Evolutionary conservation across 1,284 basidiomycete genomes (phyloP), one percentile per base, ranked within the genome.

Genomic region (Xerocomus nothofagi): DNA sequence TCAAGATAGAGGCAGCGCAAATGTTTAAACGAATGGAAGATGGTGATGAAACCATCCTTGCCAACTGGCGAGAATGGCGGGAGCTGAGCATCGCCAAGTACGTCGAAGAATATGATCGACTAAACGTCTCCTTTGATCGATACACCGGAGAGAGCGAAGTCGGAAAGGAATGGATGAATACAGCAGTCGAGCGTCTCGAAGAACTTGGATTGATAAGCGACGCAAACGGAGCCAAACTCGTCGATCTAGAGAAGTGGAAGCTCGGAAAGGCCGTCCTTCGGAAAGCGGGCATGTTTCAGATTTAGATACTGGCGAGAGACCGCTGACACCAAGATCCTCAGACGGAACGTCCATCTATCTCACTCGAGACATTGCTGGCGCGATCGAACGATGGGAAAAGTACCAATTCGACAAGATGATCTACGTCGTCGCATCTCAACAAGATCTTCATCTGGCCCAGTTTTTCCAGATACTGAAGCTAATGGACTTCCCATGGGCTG

Each of bases 391-490:
- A 57, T 93, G 87, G 74, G 86, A 92, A 59, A 86, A 90, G 67
- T 93, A 93, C 78, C 82, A 89, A 52, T 97, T 98, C 61, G 94
- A 99, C 82, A 98, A 98, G 77, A 96, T 98, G 91, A 90, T 98
- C 66, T 96, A 96, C 72, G 93, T 98, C 65, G 84, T 97, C 39
- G 86, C 93, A 1, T 84, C 88, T n/a, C 94, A 97, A 67, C 97
- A 99, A 71, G 90, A 96, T 58, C 78, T 98, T 20, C 95, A 99
- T 68, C 78, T 93, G 39, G 80, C 87, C 5, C 96, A 98, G 66
- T 89, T 98, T 72, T 95, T 97, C 85, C 95, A 98, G 73, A 84
- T 96, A 23, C 81, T 98, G 44, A 82, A 93, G 57, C 78, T 98
- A 38, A 93, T 99, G 89, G 83, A 83, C 18, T 91, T 90, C 73